Evolutionary conservation across 495 filamentous ascomycete species (phyloP).

Genomic region (Peziza echinospora): DNA sequence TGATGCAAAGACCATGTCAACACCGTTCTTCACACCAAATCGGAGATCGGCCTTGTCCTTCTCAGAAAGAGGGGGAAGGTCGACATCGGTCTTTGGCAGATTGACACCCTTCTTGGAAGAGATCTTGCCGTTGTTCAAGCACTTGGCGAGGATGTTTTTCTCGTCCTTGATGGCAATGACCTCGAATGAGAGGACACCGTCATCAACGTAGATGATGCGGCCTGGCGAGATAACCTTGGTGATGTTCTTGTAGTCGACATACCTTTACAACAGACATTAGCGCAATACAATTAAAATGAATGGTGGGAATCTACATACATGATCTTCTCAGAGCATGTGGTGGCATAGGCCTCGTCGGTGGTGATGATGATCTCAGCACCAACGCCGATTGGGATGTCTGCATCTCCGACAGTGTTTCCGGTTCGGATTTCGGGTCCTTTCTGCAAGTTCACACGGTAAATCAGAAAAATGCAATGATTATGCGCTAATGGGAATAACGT

Average conservation of each 20-base stretch:
- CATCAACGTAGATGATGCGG: constrained; percentile 93
- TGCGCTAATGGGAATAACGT: constrained; percentile 13
- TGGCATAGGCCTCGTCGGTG: constrained; percentile 87
- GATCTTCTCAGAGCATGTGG: constrained; percentile 61
- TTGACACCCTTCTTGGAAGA: constrained; percentile 97
- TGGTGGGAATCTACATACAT: constrained; percentile 49
- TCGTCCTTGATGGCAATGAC: constrained; percentile 73
- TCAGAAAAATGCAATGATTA: not conserved
- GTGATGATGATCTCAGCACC: constrained; percentile 81
- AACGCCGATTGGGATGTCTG: constrained; percentile 64
- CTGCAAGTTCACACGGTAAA: constrained; percentile 17
- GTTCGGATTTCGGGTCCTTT: constrained; percentile 98
- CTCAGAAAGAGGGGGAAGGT: constrained; percentile 92
- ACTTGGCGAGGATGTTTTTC: constrained; percentile 61
- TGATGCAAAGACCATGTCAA: constrained; percentile 97
- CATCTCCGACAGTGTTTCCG: constrained; percentile 68
- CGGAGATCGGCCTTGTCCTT: constrained; percentile 84
- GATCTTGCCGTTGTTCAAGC: constrained; percentile 93
- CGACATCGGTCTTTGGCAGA: constrained; percentile 92
- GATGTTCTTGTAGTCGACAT: constrained; percentile 99
- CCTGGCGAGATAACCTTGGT: constrained; percentile 90
- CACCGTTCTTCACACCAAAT: constrained; percentile 93
- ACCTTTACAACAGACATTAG: constrained; percentile 32
- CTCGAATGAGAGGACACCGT: constrained; percentile 88
- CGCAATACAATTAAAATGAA: not conserved